Conservation (phyloP, 2,329 filamentous ascomycete species). For the Cladosporium cucumerinum region DNA sequence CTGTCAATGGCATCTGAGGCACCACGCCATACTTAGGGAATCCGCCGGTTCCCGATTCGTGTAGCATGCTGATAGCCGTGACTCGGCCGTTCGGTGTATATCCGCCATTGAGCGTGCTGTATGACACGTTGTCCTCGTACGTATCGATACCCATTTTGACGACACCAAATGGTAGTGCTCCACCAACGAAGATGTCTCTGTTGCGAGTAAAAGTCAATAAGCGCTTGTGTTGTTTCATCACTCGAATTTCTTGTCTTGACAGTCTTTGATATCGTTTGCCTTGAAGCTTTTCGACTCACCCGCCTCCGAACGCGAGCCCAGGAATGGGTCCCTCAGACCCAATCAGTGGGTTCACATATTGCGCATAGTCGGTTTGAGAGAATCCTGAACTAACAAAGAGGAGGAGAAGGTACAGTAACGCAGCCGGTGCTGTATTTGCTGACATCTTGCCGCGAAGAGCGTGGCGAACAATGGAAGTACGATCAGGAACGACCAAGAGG, state of each 20-base stretch:
- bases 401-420: neutral
- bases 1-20: constrained; percentile 51
- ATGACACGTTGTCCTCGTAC: constrained; percentile 30
- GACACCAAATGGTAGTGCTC: constrained; percentile 41
- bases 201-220: neutral
- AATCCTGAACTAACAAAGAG: neutral
- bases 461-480: neutral
- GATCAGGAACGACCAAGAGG: neutral
- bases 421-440: neutral
- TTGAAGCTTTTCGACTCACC: constrained; percentile 16
- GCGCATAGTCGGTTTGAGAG: constrained; percentile 35
- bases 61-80: constrained; percentile 47
- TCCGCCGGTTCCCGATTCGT: constrained; percentile 59
- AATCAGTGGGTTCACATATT: constrained; percentile 51
- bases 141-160: constrained; percentile 46
- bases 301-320: constrained; percentile 44
- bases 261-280: neutral
- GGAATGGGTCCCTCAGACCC: constrained; percentile 47
- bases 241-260: neutral
- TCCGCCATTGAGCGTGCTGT: constrained; percentile 42
- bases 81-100: constrained; percentile 36
- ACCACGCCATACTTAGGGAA: constrained; percentile 67
- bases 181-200: constrained; percentile 43
- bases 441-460: neutral
- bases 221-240: neutral